These are phyloP conservation scores for Stephania japonica DNA, from an alignment of 164 flowering plant genomes.

Conservation along the genomic window DNA sequence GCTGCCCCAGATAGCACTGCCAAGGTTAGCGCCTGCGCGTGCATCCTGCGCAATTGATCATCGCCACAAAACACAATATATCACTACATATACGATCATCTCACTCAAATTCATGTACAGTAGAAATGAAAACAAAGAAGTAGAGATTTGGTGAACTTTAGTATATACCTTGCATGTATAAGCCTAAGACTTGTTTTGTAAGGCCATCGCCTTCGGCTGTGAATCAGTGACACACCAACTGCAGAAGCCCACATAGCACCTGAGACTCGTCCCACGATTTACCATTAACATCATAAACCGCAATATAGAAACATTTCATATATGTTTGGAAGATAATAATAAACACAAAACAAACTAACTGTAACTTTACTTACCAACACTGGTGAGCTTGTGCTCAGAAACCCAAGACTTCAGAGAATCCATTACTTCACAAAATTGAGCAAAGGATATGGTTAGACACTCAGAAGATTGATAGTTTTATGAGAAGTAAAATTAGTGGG, in stretches of 20 bases:
- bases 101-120: neutral
- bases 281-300: neutral
- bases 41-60: slow-evolving; percentile 53
- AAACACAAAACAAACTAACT: neutral
- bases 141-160: too few species aligned
- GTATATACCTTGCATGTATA: slow-evolving; percentile 71
- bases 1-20: slow-evolving; percentile 80
- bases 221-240: slow-evolving; percentile 57
- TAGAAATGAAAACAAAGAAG: neutral
- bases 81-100: neutral
- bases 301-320: neutral
- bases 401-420: slow-evolving; percentile 41
- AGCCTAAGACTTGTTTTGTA: slow-evolving; percentile 74
- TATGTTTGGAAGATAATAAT: neutral
- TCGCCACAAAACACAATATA: neutral
- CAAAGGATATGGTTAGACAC: too few species aligned
- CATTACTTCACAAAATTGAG: too few species aligned
- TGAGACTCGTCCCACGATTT: slow-evolving; percentile 14
- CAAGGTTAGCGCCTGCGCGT: slow-evolving; percentile 78
- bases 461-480: neutral
- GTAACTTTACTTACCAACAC: slow-evolving; percentile 41
- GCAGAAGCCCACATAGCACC: slow-evolving; percentile 77
- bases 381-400: slow-evolving; percentile 73
- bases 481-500: neutral
- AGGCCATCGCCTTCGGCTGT: slow-evolving; percentile 35